Evolutionary conservation across 768 basidiomycete genomes (phyloP), one percentile per base, ranked within the genome.

Genomic region (Boletus sensibilis): DNA sequence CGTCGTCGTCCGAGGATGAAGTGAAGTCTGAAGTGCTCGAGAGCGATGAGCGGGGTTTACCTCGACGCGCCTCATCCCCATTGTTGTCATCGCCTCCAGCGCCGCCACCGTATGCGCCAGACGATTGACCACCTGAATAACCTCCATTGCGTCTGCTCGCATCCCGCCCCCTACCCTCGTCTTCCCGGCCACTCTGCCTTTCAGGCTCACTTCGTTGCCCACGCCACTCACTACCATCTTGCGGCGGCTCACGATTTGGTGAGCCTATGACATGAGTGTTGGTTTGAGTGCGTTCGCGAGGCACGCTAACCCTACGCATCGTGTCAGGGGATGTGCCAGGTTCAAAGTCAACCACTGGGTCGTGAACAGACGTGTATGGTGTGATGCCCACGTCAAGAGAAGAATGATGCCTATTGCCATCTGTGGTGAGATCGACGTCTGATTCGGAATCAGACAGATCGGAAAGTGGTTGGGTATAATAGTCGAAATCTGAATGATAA

Each of bases 241-340:
- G 64, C 6, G 65, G 61, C 18, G 64, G 37, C 2, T 50, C 54
- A 7, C 43, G 38, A n/a, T 21, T 52, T 25, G 55, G 46, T 2
- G 60, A 55, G 20, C 40, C 34, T 16, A 45, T 37, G 40, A 20
- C 5, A 27, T 13, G 55, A 25, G 41, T 11, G 41, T 37, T 27
- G 11, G 39, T 21, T 31, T 38, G 59, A 12, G 39, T 16, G 38
- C 5, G 56, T 33, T 63, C 29, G 14, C 38, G 45, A 31, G 55
- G 53, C 0, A 37, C 31, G 34, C 42, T 53, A 12, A 42, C 13
- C 42, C 33, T 55, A 27, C 46, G 66, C 70, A 72, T 71, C 0
- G 66, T 61, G 39, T 74, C 79, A 27, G 72, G 72, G 31, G 81
- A 79, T 14, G 78, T 76, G n/a, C 76, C 74, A n/a, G 79, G 74